phyloP scores from a whole-genome alignment of 2,329 filamentous ascomycete species.

The Trichophaea hybrida region DNA sequence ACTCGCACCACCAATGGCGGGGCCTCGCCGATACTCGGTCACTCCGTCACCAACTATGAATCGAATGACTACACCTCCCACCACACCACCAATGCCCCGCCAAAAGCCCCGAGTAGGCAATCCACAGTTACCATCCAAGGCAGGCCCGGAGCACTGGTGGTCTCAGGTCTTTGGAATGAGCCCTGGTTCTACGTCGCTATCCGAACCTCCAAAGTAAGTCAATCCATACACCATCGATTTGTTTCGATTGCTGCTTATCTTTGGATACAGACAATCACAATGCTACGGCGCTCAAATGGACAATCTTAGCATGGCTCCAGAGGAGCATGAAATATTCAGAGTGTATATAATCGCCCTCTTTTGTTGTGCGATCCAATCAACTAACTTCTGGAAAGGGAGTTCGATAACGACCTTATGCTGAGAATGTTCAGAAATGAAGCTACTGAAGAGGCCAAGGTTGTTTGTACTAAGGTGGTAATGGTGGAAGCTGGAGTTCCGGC shows the following conservation, averaged over 20 bases:
- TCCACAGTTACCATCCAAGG: not conserved
- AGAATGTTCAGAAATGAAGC: constrained; percentile 26
- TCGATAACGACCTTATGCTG: constrained; percentile 27
- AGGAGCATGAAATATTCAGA: constrained; percentile 27
- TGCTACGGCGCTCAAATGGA: constrained; percentile 27
- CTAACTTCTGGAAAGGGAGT: constrained; percentile 23
- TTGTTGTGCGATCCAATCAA: not conserved
- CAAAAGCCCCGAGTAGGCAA: not conserved
- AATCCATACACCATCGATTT: too few relatives aligned
- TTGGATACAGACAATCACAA: constrained; percentile 15
- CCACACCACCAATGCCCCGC: not conserved
- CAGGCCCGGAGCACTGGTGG: constrained; percentile 12
- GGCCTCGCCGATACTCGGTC: constrained; percentile 11
- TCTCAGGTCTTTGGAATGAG: constrained; percentile 15
- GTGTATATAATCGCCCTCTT: constrained; percentile 19
- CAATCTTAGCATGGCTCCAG: constrained; percentile 24
- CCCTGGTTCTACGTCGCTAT: constrained; percentile 13
- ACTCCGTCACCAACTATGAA: constrained; percentile 12
- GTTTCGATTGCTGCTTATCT: too few relatives aligned
- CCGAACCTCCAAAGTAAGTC: constrained; percentile 11
- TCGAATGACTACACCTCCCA: not conserved
- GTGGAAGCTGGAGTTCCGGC: constrained; percentile 5
- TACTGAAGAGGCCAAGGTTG: constrained; percentile 25
- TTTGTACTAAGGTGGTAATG: constrained; percentile 23
- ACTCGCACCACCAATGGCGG: constrained; percentile 6